These are phyloP conservation scores for Neurospora crassa DNA, from an alignment of 2,329 filamentous ascomycete genomes.

Conservation along the genomic window DNA sequence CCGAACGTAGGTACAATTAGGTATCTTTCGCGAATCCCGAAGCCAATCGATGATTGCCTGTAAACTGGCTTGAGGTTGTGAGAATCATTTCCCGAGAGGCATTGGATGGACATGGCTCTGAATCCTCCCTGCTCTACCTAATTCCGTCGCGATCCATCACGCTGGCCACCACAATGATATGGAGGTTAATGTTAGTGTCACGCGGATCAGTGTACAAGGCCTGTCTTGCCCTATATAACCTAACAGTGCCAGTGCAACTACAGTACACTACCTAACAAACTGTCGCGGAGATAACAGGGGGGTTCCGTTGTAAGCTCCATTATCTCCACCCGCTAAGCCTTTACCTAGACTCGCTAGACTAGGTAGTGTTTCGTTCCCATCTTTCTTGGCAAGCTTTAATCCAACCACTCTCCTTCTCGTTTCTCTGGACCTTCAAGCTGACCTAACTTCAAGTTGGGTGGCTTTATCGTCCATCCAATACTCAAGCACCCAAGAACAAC, in stretches of 20 bases:
- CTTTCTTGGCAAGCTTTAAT: background rate
- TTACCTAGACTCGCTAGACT: too few species aligned
- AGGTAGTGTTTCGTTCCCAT: background rate
- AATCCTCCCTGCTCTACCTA: too few species aligned
- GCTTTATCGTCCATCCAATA: background rate
- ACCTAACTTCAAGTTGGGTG: background rate
- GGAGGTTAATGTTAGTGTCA: background rate
- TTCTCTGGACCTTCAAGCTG: background rate
- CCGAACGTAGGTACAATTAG: too few species aligned
- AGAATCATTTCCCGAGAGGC: too few species aligned
- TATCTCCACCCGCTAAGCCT: background rate
- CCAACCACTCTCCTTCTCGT: background rate
- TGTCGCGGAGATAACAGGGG: background rate
- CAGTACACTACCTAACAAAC: background rate
- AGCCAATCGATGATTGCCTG: too few species aligned
- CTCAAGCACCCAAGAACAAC: background rate
- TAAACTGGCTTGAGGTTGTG: too few species aligned
- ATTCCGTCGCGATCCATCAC: background rate
- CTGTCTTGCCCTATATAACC: accelerated
- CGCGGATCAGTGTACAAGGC: background rate
- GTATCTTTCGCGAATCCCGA: too few species aligned
- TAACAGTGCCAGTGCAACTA: background rate
- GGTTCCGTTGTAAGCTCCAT: background rate
- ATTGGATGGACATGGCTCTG: too few species aligned
- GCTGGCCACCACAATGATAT: too few species aligned